A percentile compares a stretch with the other conserved stretches of the same genome.
These are phyloP conservation scores for Chaetomium tenue DNA, from an alignment of 495 filamentous ascomycete species.

Conservation along the genomic window DNA sequence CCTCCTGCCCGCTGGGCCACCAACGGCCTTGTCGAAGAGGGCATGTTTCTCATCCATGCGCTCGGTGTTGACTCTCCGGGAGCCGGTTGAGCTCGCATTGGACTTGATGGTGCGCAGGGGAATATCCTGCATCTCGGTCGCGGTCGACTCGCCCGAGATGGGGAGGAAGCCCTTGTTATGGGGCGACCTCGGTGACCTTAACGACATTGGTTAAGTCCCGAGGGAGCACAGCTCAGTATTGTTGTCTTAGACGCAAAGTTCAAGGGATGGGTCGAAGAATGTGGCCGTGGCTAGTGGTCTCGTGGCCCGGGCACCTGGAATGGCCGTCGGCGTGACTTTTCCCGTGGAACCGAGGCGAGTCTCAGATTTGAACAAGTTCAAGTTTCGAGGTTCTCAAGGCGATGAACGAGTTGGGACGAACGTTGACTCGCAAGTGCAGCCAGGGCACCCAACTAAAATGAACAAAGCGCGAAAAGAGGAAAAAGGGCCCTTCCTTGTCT, in stretches of 20 bases:
- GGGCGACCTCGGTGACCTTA: conserved; percentile 34
- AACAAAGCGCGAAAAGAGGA: conserved; percentile 7
- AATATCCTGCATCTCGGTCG: conserved; percentile 46
- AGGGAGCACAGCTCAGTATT: background rate
- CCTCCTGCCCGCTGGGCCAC: conserved; percentile 53
- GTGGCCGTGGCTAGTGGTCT: background rate
- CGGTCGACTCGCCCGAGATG: conserved; percentile 29
- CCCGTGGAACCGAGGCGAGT: background rate
- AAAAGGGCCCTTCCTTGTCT: background rate
- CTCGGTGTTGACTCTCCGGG: conserved; percentile 43
- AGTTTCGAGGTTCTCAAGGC: background rate
- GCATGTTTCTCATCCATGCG: conserved; percentile 39
- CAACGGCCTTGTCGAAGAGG: conserved; percentile 48
- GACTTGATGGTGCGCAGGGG: conserved; percentile 52
- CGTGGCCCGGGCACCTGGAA: background rate
- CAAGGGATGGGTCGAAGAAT: background rate
- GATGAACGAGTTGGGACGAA: background rate
- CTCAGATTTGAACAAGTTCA: background rate
- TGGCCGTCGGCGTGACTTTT: background rate
- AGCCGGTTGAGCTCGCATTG: conserved; percentile 50
- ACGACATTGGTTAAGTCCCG: conserved; percentile 26
- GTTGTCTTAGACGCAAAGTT: conserved; percentile 1
- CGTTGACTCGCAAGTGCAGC: conserved; percentile 14
- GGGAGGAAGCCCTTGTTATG: conserved; percentile 35
- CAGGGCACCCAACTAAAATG: background rate